Conservation (phyloP, 2,329 filamentous ascomycete genomes). For the Ilyonectria destructans region DNA sequence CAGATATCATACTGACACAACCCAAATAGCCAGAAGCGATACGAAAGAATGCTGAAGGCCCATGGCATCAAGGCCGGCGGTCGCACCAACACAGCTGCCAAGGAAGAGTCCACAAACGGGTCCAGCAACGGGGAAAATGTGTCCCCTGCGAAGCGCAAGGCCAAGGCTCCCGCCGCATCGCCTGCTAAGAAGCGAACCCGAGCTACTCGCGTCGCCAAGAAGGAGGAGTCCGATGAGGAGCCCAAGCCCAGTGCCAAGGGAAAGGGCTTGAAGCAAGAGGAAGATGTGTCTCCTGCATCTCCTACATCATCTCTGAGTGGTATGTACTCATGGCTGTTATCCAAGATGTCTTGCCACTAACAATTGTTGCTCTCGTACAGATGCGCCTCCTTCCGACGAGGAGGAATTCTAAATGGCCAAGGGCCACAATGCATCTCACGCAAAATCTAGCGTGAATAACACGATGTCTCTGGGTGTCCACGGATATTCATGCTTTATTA, state of each 20-base stretch:
- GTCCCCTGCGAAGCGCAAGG: conserved; percentile 19
- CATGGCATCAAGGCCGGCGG: conserved; percentile 63
- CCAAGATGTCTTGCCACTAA: neutral
- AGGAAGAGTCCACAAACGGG: conserved; percentile 23
- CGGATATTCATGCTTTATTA: conserved; percentile 7
- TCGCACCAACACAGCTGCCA: conserved; percentile 9
- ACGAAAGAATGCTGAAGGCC: conserved; percentile 76
- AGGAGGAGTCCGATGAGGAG: conserved; percentile 45
- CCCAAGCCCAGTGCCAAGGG: conserved; percentile 32
- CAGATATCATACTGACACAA: neutral
- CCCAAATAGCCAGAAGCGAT: conserved; percentile 74
- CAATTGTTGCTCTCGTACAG: conserved; percentile 12
- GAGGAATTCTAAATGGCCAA: conserved; percentile 23
- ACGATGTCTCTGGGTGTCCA: neutral
- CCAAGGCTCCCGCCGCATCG: conserved; percentile 29
- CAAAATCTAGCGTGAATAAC: neutral
- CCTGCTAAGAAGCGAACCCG: conserved; percentile 51
- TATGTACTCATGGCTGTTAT: conserved; percentile 22
- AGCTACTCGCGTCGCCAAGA: conserved; percentile 41
- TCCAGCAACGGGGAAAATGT: conserved; percentile 50
- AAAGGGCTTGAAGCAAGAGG: conserved; percentile 45
- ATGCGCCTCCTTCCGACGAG: conserved; percentile 38
- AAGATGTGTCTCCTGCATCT: conserved; percentile 29
- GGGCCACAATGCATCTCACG: neutral
- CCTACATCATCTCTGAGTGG: conserved; percentile 39